Conservation (phyloP, 2,329 filamentous ascomycete species). For the Pyrenophora teres region DNA sequence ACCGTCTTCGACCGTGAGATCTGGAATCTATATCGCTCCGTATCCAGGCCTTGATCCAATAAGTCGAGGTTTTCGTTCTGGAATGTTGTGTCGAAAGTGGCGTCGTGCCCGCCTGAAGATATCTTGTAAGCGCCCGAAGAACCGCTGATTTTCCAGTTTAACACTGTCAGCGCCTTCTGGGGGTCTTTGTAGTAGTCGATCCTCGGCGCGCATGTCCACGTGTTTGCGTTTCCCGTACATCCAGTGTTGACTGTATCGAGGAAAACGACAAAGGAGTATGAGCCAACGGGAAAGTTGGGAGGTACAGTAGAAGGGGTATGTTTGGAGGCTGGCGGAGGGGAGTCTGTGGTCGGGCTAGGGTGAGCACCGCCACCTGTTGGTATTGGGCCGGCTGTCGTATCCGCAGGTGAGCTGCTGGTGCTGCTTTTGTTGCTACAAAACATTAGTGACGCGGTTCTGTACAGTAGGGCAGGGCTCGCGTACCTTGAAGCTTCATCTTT, state of each 20-base stretch:
- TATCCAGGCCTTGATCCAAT: conserved; percentile 52
- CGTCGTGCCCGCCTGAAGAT: conserved; percentile 57
- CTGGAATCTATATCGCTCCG: conserved; percentile 64
- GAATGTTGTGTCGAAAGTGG: conserved; percentile 63
- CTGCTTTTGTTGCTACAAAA: too few relatives aligned
- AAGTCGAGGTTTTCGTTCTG: conserved; percentile 57
- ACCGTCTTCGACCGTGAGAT: conserved; percentile 60
- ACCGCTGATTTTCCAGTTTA: conserved; percentile 65
- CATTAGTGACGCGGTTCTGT: conserved; percentile 3
- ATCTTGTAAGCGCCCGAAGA: conserved; percentile 53
- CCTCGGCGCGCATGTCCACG: conserved; percentile 68
- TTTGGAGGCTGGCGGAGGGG: conserved; percentile 22
- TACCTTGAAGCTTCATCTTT: conserved; percentile 21
- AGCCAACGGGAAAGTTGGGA: conserved; percentile 62
- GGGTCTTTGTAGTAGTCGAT: conserved; percentile 53
- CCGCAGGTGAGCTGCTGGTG: conserved; percentile 1
- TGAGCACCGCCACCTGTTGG: background rate
- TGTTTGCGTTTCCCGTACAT: conserved; percentile 63
- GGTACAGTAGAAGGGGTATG: conserved; percentile 24
- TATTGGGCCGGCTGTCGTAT: background rate
- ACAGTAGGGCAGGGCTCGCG: background rate
- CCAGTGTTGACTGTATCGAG: conserved; percentile 59
- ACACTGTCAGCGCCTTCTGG: conserved; percentile 55
- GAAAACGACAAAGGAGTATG: conserved; percentile 65
- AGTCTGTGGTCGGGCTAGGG: background rate